A percentile compares a stretch with the other conserved stretches of the same genome.
Evolutionary conservation across 169 alveolate species (phyloP).

Genomic region (Neospora caninum): DNA sequence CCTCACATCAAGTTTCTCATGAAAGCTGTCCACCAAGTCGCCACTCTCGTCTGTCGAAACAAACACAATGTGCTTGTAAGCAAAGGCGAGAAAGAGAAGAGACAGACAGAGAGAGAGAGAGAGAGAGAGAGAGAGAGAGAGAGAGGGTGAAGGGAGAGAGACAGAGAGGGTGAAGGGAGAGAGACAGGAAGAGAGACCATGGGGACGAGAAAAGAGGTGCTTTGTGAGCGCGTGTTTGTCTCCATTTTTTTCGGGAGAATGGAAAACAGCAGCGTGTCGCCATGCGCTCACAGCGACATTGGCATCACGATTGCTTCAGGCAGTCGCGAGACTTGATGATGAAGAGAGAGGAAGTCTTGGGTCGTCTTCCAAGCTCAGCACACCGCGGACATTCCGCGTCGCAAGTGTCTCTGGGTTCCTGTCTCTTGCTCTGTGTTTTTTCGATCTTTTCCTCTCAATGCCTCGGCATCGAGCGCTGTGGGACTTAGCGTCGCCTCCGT

Average conservation of each 20-base stretch:
- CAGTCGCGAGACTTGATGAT: too few relatives aligned
- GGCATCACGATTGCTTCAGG: too few relatives aligned
- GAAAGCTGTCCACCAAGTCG: constrained; percentile 39
- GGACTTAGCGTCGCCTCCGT: not conserved
- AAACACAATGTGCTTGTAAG: constrained; percentile 33
- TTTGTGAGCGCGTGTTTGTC: too few relatives aligned
- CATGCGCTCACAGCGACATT: too few relatives aligned
- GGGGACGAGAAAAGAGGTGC: not conserved
- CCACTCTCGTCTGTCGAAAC: constrained; percentile 23
- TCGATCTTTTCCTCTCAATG: too few relatives aligned
- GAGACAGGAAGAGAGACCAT: not conserved
- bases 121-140: too few relatives aligned
- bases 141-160: not conserved
- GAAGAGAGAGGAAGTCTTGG: too few relatives aligned
- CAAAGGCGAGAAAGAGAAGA: not conserved
- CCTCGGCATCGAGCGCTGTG: too few relatives aligned
- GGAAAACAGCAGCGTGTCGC: too few relatives aligned
- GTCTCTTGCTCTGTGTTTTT: not conserved
- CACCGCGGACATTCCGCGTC: too few relatives aligned
- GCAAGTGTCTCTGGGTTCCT: not conserved
- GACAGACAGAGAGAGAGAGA: not conserved
- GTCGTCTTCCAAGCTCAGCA: too few relatives aligned
- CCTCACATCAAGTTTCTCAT: constrained; percentile 30
- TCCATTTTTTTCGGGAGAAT: too few relatives aligned
- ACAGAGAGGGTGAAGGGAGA: not conserved